Evolutionary conservation across 805 yeast species (phyloP).

Genomic region (Monosporozyma yasuniensis): DNA sequence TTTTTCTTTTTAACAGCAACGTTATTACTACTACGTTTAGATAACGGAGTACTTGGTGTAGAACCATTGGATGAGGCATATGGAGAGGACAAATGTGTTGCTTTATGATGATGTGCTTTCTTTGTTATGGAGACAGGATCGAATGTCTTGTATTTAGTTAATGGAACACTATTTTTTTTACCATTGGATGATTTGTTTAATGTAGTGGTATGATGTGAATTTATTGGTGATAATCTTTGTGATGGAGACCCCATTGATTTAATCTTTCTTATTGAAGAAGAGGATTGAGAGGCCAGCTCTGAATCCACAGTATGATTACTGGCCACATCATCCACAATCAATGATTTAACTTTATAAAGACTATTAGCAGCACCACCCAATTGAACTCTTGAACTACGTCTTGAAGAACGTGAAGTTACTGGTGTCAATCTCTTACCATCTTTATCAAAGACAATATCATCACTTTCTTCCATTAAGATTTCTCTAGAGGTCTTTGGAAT

Average conservation of each 20-base stretch:
- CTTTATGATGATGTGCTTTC: not conserved
- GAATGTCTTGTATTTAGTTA: conserved; percentile 1
- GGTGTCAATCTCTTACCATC: conserved; percentile 12
- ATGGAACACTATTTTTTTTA: conserved; percentile 1
- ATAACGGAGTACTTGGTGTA: not conserved
- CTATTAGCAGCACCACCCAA: conserved; percentile 14
- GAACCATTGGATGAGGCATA: not conserved
- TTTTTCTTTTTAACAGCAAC: conserved; percentile 1
- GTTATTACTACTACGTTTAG: not conserved
- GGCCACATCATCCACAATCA: conserved; percentile 15
- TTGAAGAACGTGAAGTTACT: conserved; percentile 12
- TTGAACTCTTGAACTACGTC: conserved; percentile 24
- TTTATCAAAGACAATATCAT: conserved; percentile 5
- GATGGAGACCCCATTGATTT: conserved; percentile 13
- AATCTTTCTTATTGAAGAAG: conserved; percentile 12
- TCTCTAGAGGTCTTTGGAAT: conserved; percentile 21
- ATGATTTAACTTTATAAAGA: conserved; percentile 28
- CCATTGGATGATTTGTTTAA: conserved; percentile 4
- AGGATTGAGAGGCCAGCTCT: conserved; percentile 2
- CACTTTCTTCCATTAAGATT: conserved; percentile 6
- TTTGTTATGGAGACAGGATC: not conserved
- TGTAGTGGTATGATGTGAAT: not conserved
- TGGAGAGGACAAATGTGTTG: not conserved
- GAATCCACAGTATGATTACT: conserved; percentile 2
- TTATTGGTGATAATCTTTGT: conserved; percentile 2